Evolutionary conservation across 2,329 filamentous ascomycete species (phyloP).

Genomic region (Lachnellula suecica): DNA sequence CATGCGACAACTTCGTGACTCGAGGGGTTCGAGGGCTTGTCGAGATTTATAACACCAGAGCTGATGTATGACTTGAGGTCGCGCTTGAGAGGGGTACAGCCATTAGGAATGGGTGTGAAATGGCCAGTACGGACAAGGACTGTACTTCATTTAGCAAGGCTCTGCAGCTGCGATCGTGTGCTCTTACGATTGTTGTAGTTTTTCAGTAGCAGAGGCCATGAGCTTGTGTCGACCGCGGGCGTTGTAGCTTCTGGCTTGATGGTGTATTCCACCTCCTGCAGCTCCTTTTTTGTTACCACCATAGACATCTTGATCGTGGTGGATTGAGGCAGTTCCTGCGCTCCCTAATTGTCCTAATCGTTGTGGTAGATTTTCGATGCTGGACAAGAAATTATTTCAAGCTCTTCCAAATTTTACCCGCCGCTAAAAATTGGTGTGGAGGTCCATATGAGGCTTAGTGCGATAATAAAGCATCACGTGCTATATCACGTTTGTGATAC

Average conservation of each 20-base stretch:
- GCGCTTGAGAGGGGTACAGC: conserved; percentile 86
- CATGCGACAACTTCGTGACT: conserved; percentile 99
- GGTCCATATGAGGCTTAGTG: background rate
- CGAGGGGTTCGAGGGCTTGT: conserved; percentile 96
- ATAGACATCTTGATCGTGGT: conserved; percentile 40
- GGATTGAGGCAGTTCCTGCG: conserved; percentile 11
- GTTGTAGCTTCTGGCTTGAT: conserved; percentile 90
- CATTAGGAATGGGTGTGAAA: conserved; percentile 94
- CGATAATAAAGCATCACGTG: background rate
- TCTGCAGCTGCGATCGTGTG: conserved; percentile 8
- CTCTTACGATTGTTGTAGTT: conserved; percentile 88
- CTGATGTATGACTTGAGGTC: conserved; percentile 97
- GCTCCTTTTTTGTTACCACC: conserved; percentile 43
- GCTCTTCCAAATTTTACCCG: conserved; percentile 14
- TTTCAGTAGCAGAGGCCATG: conserved; percentile 92
- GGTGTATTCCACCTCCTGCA: conserved; percentile 66
- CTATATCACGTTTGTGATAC: too few relatives aligned
- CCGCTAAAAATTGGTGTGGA: conserved; percentile 13
- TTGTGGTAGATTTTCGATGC: conserved; percentile 7
- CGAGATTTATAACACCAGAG: conserved; percentile 96
- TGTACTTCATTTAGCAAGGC: conserved; percentile 38
- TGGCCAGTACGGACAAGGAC: conserved; percentile 92
- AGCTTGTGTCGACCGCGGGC: conserved; percentile 78
- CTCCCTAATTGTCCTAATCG: conserved; percentile 7
- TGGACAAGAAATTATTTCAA: conserved; percentile 12